Conservation (phyloP, 345 rosid species). For the Euclidium syriacum region DNA sequence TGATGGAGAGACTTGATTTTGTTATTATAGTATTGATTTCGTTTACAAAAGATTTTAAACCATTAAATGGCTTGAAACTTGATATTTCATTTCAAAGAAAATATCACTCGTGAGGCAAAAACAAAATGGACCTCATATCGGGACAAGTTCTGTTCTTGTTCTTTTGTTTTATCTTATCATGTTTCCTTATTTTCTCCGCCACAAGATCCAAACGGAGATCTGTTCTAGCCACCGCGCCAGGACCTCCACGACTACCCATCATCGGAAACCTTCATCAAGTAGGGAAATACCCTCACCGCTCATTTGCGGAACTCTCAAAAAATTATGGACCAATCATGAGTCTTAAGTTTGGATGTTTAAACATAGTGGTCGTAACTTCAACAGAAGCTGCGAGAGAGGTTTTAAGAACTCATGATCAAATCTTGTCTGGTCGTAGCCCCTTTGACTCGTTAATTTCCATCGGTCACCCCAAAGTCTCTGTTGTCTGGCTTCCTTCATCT, state of each 20-base stretch:
- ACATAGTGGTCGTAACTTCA: neutral
- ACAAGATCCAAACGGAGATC: neutral
- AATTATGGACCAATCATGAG: constrained; percentile 31
- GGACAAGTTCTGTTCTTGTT: constrained; percentile 23
- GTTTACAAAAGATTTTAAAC: too few species aligned
- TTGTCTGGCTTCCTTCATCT: neutral
- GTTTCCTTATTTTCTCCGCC: constrained; percentile 25
- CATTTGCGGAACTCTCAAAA: constrained; percentile 23
- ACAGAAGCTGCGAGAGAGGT: neutral
- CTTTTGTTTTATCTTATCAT: constrained; percentile 40
- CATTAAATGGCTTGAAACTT: too few species aligned
- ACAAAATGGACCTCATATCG: neutral
- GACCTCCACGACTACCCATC: constrained; percentile 31
- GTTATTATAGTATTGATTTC: too few species aligned
- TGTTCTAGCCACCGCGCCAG: neutral
- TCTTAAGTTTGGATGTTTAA: neutral
- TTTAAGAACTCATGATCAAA: constrained; percentile 10
- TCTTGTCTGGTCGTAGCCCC: neutral
- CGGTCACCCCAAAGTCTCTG: constrained; percentile 1
- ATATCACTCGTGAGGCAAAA: too few species aligned
- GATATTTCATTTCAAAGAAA: too few species aligned
- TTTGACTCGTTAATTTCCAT: neutral
- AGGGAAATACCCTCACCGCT: too few species aligned
- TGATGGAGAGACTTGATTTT: too few species aligned
- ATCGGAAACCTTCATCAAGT: too few species aligned